Base-by-base conservation (phyloP, 1,284 basidiomycete genomes). In the Inonotus hispidus region DNA sequence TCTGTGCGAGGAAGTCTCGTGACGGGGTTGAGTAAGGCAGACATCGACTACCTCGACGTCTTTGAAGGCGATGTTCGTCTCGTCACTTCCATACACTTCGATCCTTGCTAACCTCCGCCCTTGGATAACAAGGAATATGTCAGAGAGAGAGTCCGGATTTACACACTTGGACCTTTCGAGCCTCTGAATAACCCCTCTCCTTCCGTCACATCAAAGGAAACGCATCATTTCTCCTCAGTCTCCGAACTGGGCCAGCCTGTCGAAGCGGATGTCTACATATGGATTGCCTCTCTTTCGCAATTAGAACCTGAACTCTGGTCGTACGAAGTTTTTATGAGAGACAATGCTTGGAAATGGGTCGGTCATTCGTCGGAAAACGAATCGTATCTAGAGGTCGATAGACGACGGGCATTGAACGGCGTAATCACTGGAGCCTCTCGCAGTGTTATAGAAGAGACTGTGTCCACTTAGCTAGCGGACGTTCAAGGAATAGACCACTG, bases 271-370 rank as follows among this genome's bases (percentile, higher is more conserved):
- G 87, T 87, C 0, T 95, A 95, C 70, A 77, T 93, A 32, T 95
- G 86, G 82, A 71, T 68, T n/a, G 71, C 68, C 1, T 71, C 79
- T 0, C 58, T 77, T 6, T 66, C 71, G 0, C 64, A 72, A 13
- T 75, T 95, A 10, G 77, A 83, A 41, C 77, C 82, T 0, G 75
- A 78, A 21, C 72, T 90, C 1, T 96, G 94, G 93, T 82, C 83
- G 16, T 94, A 85, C 68, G 84, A 83, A 13, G 81, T 83, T 6
- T 93, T 93, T 66, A 78, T 92, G 29, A 72, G 74, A 66, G 78
- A 85, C 53, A 87, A 82, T 63, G 83, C 87, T 2, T 83, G 82
- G 79, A 87, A 86, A 63, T 93, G 90, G 90, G 78, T 88, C 49
- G 82, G 80, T 7, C 71, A 58, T 3, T 68, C 71, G 6, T 59